Evolutionary conservation across 2,329 filamentous ascomycete genomes (phyloP).

Genomic region (Aspergillus intermedius): DNA sequence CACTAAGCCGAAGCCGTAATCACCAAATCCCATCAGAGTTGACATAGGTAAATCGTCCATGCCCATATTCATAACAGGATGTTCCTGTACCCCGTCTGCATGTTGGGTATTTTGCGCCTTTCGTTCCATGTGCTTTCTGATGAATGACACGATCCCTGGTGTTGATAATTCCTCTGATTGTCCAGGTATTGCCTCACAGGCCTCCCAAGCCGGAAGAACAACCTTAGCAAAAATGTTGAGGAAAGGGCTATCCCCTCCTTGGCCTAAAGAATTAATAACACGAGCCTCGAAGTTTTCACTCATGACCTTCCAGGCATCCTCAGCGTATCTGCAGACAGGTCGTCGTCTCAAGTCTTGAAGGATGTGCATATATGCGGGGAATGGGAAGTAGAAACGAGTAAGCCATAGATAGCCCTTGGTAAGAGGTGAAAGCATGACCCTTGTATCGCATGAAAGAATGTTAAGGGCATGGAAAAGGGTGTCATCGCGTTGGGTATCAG

Average conservation of each 20-base stretch:
- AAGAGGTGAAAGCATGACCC: slow-evolving; percentile 36
- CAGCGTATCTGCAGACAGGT: slow-evolving; percentile 29
- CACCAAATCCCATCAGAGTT: slow-evolving; percentile 1
- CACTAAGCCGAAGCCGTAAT: background rate
- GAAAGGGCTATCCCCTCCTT: slow-evolving; percentile 12
- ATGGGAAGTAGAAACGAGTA: slow-evolving; percentile 41
- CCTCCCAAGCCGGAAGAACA: slow-evolving; percentile 39
- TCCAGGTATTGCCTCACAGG: slow-evolving; percentile 15
- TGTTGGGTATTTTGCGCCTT: background rate
- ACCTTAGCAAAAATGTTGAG: slow-evolving; percentile 29
- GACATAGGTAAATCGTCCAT: slow-evolving; percentile 1
- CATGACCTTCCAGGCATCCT: slow-evolving; percentile 40
- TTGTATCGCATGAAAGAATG: slow-evolving; percentile 45
- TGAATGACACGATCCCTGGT: slow-evolving; percentile 25
- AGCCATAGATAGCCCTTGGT: slow-evolving; percentile 41
- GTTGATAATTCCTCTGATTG: slow-evolving; percentile 9
- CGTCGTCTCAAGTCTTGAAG: slow-evolving; percentile 36
- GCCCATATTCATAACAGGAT: background rate
- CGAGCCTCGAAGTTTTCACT: slow-evolving; percentile 41
- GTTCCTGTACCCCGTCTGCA: background rate
- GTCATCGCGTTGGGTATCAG: slow-evolving; percentile 23
- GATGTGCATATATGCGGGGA: slow-evolving; percentile 44
- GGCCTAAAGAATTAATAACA: slow-evolving; percentile 2
- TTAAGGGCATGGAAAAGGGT: slow-evolving; percentile 25
- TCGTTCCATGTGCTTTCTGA: slow-evolving; percentile 18